Conservation (phyloP, 352 stramenopile genomes). For the Pythium coloratum region DNA sequence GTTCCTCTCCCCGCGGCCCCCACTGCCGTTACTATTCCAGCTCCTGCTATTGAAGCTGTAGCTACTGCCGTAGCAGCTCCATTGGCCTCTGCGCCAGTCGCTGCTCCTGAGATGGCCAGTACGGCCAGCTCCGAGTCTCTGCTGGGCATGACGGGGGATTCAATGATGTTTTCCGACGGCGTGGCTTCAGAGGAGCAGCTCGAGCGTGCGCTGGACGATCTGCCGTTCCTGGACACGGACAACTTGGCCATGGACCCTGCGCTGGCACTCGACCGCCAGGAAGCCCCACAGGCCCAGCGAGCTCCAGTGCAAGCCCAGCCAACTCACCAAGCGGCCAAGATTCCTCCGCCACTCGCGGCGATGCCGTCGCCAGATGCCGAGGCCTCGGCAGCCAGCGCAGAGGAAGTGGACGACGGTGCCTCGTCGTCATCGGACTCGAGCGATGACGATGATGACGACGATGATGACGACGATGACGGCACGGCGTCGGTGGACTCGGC, state of each 20-base stretch:
- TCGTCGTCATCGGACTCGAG: slow-evolving; percentile 26
- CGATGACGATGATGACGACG: slow-evolving; percentile 30
- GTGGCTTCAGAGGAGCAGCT: slow-evolving; percentile 73
- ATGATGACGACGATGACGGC: slow-evolving; percentile 45
- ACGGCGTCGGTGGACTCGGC: slow-evolving; percentile 51
- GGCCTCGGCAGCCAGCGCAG: slow-evolving; percentile 9
- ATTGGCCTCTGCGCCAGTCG: background rate
- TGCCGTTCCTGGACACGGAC: slow-evolving; percentile 73
- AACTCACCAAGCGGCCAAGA: background rate
- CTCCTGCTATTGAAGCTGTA: slow-evolving; percentile 4
- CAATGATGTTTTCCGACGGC: slow-evolving; percentile 27
- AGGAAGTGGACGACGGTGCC: slow-evolving; percentile 13
- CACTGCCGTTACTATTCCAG: background rate
- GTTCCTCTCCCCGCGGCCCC: background rate
- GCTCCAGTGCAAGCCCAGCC: background rate
- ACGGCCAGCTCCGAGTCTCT: slow-evolving; percentile 27
- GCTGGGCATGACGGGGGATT: slow-evolving; percentile 25
- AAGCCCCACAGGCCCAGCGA: background rate
- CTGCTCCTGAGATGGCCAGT: slow-evolving; percentile 7
- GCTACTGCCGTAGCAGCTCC: slow-evolving; percentile 10
- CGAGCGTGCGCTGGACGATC: slow-evolving; percentile 66
- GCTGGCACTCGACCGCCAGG: slow-evolving; percentile 14
- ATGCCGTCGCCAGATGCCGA: slow-evolving; percentile 11
- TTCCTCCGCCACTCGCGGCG: slow-evolving; percentile 3
- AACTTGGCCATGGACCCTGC: slow-evolving; percentile 42